Evolutionary conservation across 805 yeast species (phyloP).

Genomic region (Sugiyamaella valdiviana): DNA sequence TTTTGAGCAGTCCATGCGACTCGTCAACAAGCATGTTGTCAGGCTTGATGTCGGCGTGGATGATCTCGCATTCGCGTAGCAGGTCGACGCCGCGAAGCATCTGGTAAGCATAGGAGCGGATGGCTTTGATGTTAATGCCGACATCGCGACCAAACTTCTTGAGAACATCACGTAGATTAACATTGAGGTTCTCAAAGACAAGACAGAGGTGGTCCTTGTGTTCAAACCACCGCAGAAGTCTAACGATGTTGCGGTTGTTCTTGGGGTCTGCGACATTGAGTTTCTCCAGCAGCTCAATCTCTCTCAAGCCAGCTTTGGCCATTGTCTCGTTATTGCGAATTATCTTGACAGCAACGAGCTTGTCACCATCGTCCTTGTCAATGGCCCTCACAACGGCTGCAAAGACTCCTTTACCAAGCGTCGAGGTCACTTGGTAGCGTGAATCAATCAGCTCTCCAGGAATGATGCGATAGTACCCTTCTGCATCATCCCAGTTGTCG

Average conservation of each 20-base stretch:
- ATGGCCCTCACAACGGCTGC: slow-evolving; percentile 31
- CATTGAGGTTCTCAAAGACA: slow-evolving; percentile 75
- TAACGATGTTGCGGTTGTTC: slow-evolving; percentile 57
- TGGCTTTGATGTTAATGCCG: slow-evolving; percentile 66
- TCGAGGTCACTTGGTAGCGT: slow-evolving; percentile 26
- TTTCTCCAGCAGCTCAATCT: slow-evolving; percentile 68
- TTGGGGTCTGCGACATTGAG: slow-evolving; percentile 55
- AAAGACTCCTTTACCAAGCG: slow-evolving; percentile 32
- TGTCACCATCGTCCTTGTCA: slow-evolving; percentile 20
- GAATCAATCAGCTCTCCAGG: slow-evolving; percentile 30
- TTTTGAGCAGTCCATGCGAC: slow-evolving; percentile 60
- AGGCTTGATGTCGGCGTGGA: slow-evolving; percentile 90
- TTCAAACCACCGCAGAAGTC: slow-evolving; percentile 67
- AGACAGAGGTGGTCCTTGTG: slow-evolving; percentile 82
- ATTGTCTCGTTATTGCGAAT: slow-evolving; percentile 68
- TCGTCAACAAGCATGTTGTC: slow-evolving; percentile 73
- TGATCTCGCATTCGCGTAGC: slow-evolving; percentile 61
- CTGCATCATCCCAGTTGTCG: slow-evolving; percentile 33
- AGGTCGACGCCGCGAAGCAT: slow-evolving; percentile 62
- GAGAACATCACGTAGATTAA: slow-evolving; percentile 67
- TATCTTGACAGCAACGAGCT: slow-evolving; percentile 45
- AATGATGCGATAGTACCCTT: slow-evolving; percentile 31
- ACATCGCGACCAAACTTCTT: slow-evolving; percentile 79
- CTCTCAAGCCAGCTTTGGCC: slow-evolving; percentile 63
- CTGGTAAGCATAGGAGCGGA: slow-evolving; percentile 64